Percentiles rank a stretch among this genome's conserved stretches.
phyloP scores from a whole-genome alignment of 2,329 filamentous ascomycete species.

The Colletotrichum shisoi region DNA sequence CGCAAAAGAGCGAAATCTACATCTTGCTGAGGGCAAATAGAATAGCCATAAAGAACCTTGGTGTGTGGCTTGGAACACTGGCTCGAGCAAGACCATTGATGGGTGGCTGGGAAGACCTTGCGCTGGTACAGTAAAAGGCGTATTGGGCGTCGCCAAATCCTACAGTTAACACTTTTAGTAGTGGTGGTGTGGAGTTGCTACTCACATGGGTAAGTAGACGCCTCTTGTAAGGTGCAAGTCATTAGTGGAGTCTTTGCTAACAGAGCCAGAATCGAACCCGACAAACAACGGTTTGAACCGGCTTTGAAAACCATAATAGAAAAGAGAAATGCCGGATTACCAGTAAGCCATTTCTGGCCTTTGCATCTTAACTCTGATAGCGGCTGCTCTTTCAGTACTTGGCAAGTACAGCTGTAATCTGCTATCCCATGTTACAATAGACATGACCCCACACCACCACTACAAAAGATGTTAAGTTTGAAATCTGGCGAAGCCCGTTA shows the following conservation, averaged over 20 bases:
- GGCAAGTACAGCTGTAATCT: background rate
- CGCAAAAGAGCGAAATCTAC: background rate
- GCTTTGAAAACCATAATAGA: background rate
- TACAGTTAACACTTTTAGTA: too few relatives aligned
- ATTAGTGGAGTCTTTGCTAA: background rate
- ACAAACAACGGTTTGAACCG: background rate
- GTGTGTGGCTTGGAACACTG: background rate
- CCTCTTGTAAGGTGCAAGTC: background rate
- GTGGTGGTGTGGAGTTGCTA: too few relatives aligned
- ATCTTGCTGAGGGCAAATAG: background rate
- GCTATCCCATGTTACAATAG: background rate
- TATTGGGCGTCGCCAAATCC: too few relatives aligned
- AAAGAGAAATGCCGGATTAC: background rate
- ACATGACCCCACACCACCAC: background rate
- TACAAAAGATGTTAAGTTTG: background rate
- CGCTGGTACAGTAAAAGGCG: background rate
- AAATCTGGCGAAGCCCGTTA: background rate
- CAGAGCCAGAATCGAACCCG: background rate
- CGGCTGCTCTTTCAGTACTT: background rate
- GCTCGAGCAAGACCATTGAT: background rate
- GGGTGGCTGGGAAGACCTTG: background rate
- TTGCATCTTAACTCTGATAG: background rate
- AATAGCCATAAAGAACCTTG: background rate
- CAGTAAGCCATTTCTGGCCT: background rate
- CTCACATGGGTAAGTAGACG: too few relatives aligned